Evolutionary conservation across 495 filamentous ascomycete genomes (phyloP).

Genomic region (Penicillium lagena): DNA sequence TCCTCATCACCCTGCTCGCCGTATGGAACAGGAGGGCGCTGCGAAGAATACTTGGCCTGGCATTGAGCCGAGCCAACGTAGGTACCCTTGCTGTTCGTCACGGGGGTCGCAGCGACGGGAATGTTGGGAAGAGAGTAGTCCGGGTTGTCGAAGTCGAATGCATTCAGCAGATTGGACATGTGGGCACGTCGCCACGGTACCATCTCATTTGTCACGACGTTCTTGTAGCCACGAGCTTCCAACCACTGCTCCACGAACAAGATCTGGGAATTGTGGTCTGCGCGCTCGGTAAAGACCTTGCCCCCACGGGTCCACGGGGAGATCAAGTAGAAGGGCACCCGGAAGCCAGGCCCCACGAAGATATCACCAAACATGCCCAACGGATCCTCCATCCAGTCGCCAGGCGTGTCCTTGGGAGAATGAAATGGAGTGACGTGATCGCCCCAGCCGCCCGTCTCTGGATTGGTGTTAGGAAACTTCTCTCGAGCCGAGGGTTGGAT

Average conservation of each 20-base stretch:
- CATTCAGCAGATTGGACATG: constrained; percentile 49
- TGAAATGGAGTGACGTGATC: constrained; percentile 51
- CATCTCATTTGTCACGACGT: constrained; percentile 43
- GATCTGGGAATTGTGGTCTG: constrained; percentile 53
- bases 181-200: constrained; percentile 44
- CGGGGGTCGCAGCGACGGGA: constrained; percentile 34
- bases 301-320: constrained; percentile 51
- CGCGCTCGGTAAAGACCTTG: constrained; percentile 48
- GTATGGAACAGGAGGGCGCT: constrained; percentile 42
- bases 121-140: constrained; percentile 39
- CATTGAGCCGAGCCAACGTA: constrained; percentile 41
- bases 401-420: constrained; percentile 40
- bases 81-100: constrained; percentile 21
- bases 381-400: constrained; percentile 52
- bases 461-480: background rate
- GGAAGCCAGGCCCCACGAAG: constrained; percentile 45
- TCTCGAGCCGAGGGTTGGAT: background rate
- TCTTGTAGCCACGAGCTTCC: constrained; percentile 39
- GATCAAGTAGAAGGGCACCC: constrained; percentile 50
- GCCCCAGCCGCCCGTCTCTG: constrained; percentile 49
- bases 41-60: constrained; percentile 24
- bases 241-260: constrained; percentile 51
- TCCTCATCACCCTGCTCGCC: constrained; percentile 27
- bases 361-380: constrained; percentile 39
- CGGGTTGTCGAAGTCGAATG: constrained; percentile 46